These are phyloP conservation scores for Serendipita sp. DNA, from an alignment of 768 basidiomycete genomes.

Conservation along the genomic window DNA sequence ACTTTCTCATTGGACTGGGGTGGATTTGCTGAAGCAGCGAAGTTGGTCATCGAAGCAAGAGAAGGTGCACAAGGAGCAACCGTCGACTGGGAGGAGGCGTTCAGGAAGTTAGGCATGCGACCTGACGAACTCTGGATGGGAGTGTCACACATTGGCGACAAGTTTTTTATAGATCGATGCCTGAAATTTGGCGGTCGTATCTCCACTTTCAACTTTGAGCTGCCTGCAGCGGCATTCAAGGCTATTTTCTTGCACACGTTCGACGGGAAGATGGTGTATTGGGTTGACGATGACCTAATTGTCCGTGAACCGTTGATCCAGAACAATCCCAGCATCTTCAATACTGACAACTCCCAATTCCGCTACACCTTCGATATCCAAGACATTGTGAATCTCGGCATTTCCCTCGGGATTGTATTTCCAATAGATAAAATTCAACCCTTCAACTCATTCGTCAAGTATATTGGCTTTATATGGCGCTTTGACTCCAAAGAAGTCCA, in stretches of 20 bases:
- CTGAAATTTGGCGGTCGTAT: conserved; percentile 13
- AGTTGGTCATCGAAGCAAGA: conserved; percentile 14
- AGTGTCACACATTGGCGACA: neutral
- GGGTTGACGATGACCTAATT: neutral
- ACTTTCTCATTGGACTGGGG: neutral
- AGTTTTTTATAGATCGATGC: conserved; percentile 15
- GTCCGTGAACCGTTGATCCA: neutral
- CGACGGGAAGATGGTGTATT: neutral
- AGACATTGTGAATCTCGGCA: neutral
- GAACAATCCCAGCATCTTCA: neutral
- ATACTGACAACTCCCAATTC: neutral
- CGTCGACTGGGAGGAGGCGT: conserved; percentile 12
- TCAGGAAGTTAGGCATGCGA: conserved; percentile 6
- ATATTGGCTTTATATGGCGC: neutral
- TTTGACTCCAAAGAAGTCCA: neutral
- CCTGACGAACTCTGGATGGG: conserved; percentile 7
- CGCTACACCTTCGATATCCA: neutral
- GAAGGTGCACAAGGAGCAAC: conserved; percentile 15
- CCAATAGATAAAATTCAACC: neutral
- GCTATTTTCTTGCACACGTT: neutral
- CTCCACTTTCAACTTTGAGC: conserved; percentile 7
- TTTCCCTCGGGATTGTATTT: neutral
- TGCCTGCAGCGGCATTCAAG: neutral
- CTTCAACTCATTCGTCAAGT: neutral
- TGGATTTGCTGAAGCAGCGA: neutral